phyloP scores from a whole-genome alignment of 2,329 filamentous ascomycete genomes.

The Fusarium equiseti region DNA sequence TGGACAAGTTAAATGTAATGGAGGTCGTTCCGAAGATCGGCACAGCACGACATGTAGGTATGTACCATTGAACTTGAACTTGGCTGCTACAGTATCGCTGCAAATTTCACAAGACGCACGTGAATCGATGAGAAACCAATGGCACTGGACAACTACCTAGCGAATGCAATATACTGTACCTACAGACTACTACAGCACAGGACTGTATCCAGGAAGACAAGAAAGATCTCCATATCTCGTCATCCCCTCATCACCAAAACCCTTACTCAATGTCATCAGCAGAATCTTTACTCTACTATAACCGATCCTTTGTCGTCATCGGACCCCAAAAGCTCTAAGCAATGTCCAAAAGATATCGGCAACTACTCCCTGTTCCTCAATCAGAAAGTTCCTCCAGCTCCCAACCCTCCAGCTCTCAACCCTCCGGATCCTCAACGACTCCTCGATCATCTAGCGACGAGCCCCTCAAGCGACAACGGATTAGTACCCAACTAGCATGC shows the following conservation, averaged over 20 bases:
- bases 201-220: not conserved
- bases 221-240: not conserved
- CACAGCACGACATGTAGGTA: not conserved
- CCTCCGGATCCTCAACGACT: slow-evolving; percentile 18
- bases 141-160: not conserved
- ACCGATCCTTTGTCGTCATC: not conserved
- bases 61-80: not conserved
- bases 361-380: slow-evolving; percentile 18
- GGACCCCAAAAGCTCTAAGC: not conserved
- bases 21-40: not conserved
- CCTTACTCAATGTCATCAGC: no score
- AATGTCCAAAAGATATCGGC: slow-evolving; percentile 36
- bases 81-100: not conserved
- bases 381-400: slow-evolving; percentile 7
- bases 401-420: slow-evolving; percentile 7
- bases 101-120: not conserved
- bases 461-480: slow-evolving; percentile 24
- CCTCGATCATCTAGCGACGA: slow-evolving; percentile 12
- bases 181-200: no score
- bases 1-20: not conserved
- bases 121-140: not conserved
- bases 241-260: not conserved
- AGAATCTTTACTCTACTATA: not conserved
- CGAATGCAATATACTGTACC: not conserved
- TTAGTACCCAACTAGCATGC: slow-evolving; percentile 21